Percentiles rank a stretch among this genome's conserved stretches.
Evolutionary conservation across 805 yeast genomes (phyloP).

Genomic region (Ogataea glucozyma): DNA sequence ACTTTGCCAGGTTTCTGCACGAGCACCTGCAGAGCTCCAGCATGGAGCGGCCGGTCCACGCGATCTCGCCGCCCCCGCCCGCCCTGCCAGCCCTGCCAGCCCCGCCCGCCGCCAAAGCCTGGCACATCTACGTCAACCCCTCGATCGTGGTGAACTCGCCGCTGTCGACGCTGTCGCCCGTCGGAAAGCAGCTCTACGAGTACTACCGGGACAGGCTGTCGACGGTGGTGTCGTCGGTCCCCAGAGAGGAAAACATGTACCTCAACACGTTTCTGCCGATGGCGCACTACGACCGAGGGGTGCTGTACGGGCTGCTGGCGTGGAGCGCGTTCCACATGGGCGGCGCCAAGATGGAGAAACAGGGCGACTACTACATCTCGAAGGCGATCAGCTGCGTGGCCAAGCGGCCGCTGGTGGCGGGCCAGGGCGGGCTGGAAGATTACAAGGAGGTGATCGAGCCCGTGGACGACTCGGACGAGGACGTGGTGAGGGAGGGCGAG

Average conservation of each 20-base stretch:
- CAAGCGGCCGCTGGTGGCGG: conserved; percentile 31
- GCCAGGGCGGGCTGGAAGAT: conserved; percentile 21
- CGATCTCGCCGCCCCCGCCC: not conserved
- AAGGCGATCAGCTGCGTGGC: conserved; percentile 47
- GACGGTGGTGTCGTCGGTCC: conserved; percentile 47
- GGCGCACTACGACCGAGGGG: conserved; percentile 53
- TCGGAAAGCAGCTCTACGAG: conserved; percentile 44
- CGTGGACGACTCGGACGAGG: conserved; percentile 31
- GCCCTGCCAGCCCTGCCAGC: conserved; percentile 13
- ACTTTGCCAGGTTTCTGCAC: conserved; percentile 26
- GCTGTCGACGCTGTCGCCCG: conserved; percentile 32
- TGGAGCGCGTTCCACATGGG: conserved; percentile 59
- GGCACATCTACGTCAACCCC: conserved; percentile 31
- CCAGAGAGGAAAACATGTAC: conserved; percentile 50
- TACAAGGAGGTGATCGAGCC: conserved; percentile 28
- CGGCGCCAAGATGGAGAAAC: conserved; percentile 42
- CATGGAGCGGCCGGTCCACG: not conserved
- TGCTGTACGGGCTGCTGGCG: conserved; percentile 51
- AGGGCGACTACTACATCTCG: conserved; percentile 50
- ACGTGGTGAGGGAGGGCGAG: conserved; percentile 13
- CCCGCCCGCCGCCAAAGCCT: conserved; percentile 1
- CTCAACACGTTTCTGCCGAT: conserved; percentile 54
- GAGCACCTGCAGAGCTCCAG: conserved; percentile 23
- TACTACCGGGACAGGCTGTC: conserved; percentile 50
- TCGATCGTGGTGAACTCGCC: conserved; percentile 31